Conservation (phyloP, 1,284 basidiomycete genomes). For the Naganishia sp. region DNA sequence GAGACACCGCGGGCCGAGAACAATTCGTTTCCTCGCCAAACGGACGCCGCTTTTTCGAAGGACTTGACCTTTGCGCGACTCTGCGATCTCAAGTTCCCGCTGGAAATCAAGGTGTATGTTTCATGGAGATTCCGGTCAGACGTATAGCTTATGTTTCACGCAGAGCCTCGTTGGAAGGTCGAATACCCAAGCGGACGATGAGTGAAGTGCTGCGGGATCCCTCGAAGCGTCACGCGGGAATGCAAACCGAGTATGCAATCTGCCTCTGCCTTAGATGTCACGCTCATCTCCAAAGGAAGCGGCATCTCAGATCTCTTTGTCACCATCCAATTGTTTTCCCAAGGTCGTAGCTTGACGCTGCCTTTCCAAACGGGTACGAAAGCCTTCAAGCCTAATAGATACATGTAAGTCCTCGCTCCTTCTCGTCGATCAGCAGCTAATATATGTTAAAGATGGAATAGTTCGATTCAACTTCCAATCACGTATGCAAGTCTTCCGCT, state of each 20-base stretch:
- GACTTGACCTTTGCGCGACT: slow-evolving; percentile 89
- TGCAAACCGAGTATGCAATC: slow-evolving; percentile 68
- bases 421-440: neutral
- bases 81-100: slow-evolving; percentile 77
- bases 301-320: slow-evolving; percentile 87
- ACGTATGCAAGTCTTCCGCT: slow-evolving; percentile 87
- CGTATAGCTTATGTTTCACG: slow-evolving; percentile 72
- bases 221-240: slow-evolving; percentile 73
- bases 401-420: slow-evolving; percentile 59
- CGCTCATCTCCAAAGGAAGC: slow-evolving; percentile 54
- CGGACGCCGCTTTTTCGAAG: slow-evolving; percentile 37
- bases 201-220: slow-evolving; percentile 75
- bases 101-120: slow-evolving; percentile 82
- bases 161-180: slow-evolving; percentile 82
- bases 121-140: slow-evolving; percentile 67
- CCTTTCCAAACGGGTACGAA: slow-evolving; percentile 90
- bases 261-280: slow-evolving; percentile 38
- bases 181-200: slow-evolving; percentile 65
- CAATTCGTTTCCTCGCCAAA: too few species aligned
- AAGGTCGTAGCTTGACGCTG: slow-evolving; percentile 76
- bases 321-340: slow-evolving; percentile 79
- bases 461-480: slow-evolving; percentile 86
- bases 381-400: slow-evolving; percentile 77
- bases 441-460: slow-evolving; percentile 74
- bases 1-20: too few species aligned